These are phyloP conservation scores for Stagonosporopsis tanaceti DNA, from an alignment of 2,329 filamentous ascomycete species.

Conservation along the genomic window DNA sequence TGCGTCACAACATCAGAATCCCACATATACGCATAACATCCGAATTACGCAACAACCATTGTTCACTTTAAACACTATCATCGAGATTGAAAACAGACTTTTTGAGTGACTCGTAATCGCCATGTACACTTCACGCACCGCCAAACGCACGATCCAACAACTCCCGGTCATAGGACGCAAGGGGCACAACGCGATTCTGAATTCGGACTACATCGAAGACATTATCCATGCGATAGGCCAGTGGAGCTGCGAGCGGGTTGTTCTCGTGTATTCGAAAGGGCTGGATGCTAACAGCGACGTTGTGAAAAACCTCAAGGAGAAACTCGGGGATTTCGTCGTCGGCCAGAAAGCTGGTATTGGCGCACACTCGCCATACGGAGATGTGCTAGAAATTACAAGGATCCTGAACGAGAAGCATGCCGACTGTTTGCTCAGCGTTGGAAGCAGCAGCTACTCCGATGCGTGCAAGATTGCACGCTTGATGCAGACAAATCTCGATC, in stretches of 20 bases:
- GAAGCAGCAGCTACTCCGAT: conserved; percentile 37
- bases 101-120: not conserved
- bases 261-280: conserved; percentile 32
- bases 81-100: no score
- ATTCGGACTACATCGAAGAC: conserved; percentile 28
- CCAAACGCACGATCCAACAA: conserved; percentile 31
- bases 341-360: conserved; percentile 33
- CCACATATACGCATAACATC: not conserved
- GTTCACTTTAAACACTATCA: not conserved
- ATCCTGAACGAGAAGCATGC: conserved; percentile 27
- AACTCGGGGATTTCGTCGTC: conserved; percentile 27
- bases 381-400: conserved; percentile 31
- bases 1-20: conserved; percentile 2
- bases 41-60: not conserved
- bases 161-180: conserved; percentile 24
- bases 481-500: conserved; percentile 28
- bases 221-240: conserved; percentile 23
- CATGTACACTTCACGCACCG: conserved; percentile 1
- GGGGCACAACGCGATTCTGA: conserved; percentile 30
- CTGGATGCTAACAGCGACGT: conserved; percentile 30
- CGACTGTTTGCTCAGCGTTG: conserved; percentile 34
- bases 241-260: conserved; percentile 26
- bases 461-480: conserved; percentile 39
- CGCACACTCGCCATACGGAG: conserved; percentile 34
- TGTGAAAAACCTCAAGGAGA: conserved; percentile 24